phyloP scores from a whole-genome alignment of 768 basidiomycete species.

The Holtermannia corniformis region DNA sequence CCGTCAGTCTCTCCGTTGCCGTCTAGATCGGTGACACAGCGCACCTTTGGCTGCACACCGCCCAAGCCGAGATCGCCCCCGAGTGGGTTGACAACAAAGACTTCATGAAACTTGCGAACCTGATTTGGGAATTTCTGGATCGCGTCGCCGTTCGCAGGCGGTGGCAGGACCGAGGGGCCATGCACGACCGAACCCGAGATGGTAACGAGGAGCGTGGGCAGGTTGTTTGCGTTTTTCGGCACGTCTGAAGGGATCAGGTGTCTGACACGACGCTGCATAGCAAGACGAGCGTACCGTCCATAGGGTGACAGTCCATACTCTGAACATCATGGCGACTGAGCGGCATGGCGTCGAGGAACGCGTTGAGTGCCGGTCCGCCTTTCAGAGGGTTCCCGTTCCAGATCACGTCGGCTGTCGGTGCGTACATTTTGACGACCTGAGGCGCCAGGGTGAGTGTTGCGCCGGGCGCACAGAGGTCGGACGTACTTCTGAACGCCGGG shows the following conservation, averaged over 20 bases:
- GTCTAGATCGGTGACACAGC: background rate
- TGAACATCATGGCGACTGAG: conserved; percentile 33
- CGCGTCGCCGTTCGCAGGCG: conserved; percentile 1
- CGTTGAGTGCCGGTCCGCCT: conserved; percentile 8
- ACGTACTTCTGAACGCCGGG: conserved; percentile 21
- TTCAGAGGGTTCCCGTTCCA: conserved; percentile 33
- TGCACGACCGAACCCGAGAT: conserved; percentile 33
- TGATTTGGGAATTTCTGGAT: conserved; percentile 1
- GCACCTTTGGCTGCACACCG: conserved; percentile 33
- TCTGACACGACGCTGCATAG: background rate
- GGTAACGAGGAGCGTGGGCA: conserved; percentile 29
- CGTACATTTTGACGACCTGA: conserved; percentile 25
- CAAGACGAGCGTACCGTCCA: conserved; percentile 13
- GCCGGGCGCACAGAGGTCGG: conserved; percentile 6
- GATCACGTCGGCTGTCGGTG: conserved; percentile 25
- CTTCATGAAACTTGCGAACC: conserved; percentile 33
- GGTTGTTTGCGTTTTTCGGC: conserved; percentile 4
- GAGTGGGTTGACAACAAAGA: conserved; percentile 32
- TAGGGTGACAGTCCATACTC: conserved; percentile 33
- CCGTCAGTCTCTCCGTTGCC: conserved; percentile 5
- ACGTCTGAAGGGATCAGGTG: background rate
- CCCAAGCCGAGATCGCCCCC: conserved; percentile 16
- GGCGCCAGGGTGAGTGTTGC: no score
- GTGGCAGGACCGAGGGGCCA: conserved; percentile 22
- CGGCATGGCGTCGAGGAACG: conserved; percentile 24